Evolutionary conservation across 2,329 filamentous ascomycete species (phyloP).

Genomic region (Verticillium isaacii): DNA sequence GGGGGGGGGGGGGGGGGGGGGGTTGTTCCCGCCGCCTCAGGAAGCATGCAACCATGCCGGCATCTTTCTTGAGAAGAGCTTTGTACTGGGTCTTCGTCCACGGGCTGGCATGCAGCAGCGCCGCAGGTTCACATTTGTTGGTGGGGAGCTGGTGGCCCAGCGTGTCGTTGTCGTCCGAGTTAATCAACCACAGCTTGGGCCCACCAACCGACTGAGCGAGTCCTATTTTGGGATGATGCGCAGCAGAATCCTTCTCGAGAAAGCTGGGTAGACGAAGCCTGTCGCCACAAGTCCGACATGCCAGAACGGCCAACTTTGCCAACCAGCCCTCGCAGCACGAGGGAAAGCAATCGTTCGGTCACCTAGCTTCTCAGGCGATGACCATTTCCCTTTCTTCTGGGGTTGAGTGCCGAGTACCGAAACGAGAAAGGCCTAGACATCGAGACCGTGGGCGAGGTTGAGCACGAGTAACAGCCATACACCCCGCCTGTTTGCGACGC

Average conservation of each 20-base stretch:
- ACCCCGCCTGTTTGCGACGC: background rate
- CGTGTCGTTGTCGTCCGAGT: background rate
- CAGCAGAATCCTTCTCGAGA: background rate
- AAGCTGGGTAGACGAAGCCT: background rate
- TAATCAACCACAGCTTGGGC: background rate
- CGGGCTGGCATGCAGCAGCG: background rate
- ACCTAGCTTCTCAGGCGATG: background rate
- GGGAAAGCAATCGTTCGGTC: background rate
- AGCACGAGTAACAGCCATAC: background rate
- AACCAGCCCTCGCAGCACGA: background rate
- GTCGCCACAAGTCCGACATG: background rate
- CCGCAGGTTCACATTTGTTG: background rate
- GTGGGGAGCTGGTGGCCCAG: background rate
- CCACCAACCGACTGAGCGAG: background rate
- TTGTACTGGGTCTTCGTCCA: background rate
- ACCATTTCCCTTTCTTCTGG: background rate
- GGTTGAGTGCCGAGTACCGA: background rate
- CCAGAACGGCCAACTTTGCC: background rate
- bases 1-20: background rate
- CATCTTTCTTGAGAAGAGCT: background rate
- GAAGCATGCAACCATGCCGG: constrained; percentile 4
- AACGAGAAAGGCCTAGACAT: background rate
- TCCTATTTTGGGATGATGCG: constrained; percentile 3
- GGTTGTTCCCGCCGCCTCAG: background rate
- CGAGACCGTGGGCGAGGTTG: background rate